Percentiles rank a stretch among this genome's conserved stretches.
phyloP scores from a whole-genome alignment of 2,329 filamentous ascomycete genomes.

The Fusarium setosum region DNA sequence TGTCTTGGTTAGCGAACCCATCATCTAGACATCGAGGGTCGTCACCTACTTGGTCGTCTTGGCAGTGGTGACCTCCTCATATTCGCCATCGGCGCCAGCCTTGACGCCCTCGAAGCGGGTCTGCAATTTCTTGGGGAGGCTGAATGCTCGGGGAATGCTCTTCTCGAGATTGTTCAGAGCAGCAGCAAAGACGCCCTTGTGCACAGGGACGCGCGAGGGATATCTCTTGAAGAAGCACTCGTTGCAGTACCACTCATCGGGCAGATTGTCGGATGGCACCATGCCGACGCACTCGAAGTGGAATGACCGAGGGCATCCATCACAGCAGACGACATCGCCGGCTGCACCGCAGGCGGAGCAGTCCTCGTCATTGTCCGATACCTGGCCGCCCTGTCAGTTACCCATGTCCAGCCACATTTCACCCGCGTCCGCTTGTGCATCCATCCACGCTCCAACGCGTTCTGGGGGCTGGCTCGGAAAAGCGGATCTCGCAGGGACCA shows the following conservation, averaged over 20 bases:
- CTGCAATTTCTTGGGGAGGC: slow-evolving; percentile 76
- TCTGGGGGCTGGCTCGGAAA: slow-evolving; percentile 39
- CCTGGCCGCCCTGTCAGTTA: slow-evolving; percentile 50
- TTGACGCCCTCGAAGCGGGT: slow-evolving; percentile 83
- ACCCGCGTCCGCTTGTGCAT: neutral
- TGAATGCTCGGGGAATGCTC: slow-evolving; percentile 78
- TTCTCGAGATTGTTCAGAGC: slow-evolving; percentile 74
- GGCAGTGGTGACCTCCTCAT: slow-evolving; percentile 73
- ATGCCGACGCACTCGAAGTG: slow-evolving; percentile 92
- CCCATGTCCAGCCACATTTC: slow-evolving; percentile 30
- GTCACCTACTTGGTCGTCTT: slow-evolving; percentile 73
- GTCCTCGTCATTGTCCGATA: slow-evolving; percentile 84
- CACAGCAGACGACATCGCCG: slow-evolving; percentile 91
- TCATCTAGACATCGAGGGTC: neutral
- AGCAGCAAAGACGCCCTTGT: slow-evolving; percentile 68
- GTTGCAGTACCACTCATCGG: slow-evolving; percentile 88
- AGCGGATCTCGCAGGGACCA: slow-evolving; percentile 41
- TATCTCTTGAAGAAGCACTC: slow-evolving; percentile 68
- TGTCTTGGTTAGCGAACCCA: slow-evolving; percentile 10
- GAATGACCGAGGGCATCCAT: slow-evolving; percentile 90
- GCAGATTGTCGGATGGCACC: slow-evolving; percentile 73
- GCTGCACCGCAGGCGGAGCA: slow-evolving; percentile 88
- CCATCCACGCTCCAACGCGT: slow-evolving; percentile 27
- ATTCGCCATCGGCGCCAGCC: slow-evolving; percentile 81
- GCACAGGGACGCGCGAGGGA: slow-evolving; percentile 57